Percentiles rank a stretch among this genome's conserved stretches.
These are phyloP conservation scores for Candida peoriensis DNA, from an alignment of 805 yeast genomes.

Conservation along the genomic window DNA sequence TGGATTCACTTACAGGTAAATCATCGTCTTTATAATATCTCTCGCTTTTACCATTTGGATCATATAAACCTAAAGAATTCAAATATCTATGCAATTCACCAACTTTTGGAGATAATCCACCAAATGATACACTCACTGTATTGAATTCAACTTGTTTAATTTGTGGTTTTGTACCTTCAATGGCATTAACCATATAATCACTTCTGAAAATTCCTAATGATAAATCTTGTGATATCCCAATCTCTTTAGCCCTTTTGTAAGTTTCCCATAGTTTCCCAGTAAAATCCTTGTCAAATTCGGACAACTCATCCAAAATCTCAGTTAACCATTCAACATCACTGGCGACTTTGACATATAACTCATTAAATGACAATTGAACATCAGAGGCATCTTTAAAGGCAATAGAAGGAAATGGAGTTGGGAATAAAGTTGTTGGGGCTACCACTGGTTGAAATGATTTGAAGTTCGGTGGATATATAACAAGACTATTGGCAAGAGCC, in stretches of 20 bases:
- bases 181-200: slow-evolving; percentile 70
- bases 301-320: slow-evolving; percentile 46
- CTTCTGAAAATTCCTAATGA: slow-evolving; percentile 84
- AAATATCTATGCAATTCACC: slow-evolving; percentile 68
- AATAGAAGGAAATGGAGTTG: slow-evolving; percentile 76
- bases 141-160: slow-evolving; percentile 96
- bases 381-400: slow-evolving; percentile 62
- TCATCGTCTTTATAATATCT: slow-evolving; percentile 40
- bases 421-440: slow-evolving; percentile 89
- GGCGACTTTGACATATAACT: slow-evolving; percentile 63
- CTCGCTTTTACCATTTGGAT: slow-evolving; percentile 31
- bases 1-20: slow-evolving; percentile 67
- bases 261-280: slow-evolving; percentile 73
- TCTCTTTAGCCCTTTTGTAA: slow-evolving; percentile 42
- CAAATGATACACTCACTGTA: slow-evolving; percentile 93
- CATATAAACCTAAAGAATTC: slow-evolving; percentile 55
- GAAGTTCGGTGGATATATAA: slow-evolving; percentile 69
- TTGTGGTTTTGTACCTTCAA: slow-evolving; percentile 34
- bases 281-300: slow-evolving; percentile 64
- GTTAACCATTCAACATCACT: slow-evolving; percentile 61
- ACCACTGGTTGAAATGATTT: slow-evolving; percentile 38
- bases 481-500: slow-evolving; percentile 73
- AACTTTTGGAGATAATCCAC: slow-evolving; percentile 80
- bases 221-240: slow-evolving; percentile 56
- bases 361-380: slow-evolving; percentile 67